Base-by-base conservation (phyloP, 2,329 filamentous ascomycete genomes). In the Colletotrichum sp. region DNA sequence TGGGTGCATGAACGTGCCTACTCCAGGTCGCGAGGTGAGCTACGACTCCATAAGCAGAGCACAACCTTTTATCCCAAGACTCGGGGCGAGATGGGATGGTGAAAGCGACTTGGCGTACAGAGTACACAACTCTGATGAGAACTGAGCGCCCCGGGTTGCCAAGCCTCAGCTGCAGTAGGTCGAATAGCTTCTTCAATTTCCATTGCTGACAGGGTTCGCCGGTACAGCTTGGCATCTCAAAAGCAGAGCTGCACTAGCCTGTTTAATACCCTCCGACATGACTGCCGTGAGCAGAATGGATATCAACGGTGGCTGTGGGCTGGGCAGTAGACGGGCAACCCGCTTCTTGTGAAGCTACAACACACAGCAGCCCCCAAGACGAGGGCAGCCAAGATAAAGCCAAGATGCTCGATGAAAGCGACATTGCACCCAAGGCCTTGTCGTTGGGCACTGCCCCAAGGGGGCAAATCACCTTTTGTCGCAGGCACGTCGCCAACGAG, bases 291-390 rank as follows among this genome's bases (percentile, higher is more conserved):
- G 32, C 48, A 24, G 63, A 21, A 55, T 39, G 36, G 57, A 36
- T 48, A 34, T 30, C 8, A 48, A 48, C n/a, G 26, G 55, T 74
- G 73, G 73, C 70, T 75, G 73, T 75, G 73, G 64, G 57, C 73
- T 75, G 70, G 70, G 70, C 64, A 75, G 34, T 24, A 7, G 34
- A 52, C 59, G 59, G 73, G 34, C 59, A 65, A 43, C 57, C 66
- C 52, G 68, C 64, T 6, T 16, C 9, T 39, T 69, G n/a, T 28
- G 55, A 59, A n/a, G 14, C 55, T 32, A 30, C 36, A 39, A 48
- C 24, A 16, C 43, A 14, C 12, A 21, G 36, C 34, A 39, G 39
- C n/a, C 30, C 39, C 59, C 12, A 43, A 28, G 32, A 48, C 14
- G 48, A 28, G 24, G 13, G 60, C 13, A 32, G 74, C 74, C 74